phyloP scores from a whole-genome alignment of 306 rosid genomes.

The Quercus ilex region DNA sequence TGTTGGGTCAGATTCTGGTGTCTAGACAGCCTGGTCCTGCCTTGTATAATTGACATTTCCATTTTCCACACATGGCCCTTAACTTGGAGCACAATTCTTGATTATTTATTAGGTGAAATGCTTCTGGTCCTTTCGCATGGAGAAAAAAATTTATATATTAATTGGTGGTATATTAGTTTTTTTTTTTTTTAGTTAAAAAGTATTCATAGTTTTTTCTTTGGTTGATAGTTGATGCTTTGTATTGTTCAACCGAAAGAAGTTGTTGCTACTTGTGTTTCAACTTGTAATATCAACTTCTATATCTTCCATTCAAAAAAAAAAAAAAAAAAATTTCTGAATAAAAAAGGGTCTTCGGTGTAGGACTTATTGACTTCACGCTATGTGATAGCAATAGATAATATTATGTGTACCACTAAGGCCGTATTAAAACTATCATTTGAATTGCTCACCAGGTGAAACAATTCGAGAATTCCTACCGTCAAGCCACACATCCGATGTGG shows the following conservation, averaged over 20 bases:
- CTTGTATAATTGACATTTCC: neutral
- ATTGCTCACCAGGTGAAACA: too few relatives aligned
- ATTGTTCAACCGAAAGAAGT: too few relatives aligned
- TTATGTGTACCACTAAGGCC: rapidly evolving
- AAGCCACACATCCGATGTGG: rapidly evolving
- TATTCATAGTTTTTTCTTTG: too few relatives aligned
- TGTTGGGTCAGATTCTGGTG: neutral
- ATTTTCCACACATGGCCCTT: neutral
- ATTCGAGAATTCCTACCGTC: rapidly evolving
- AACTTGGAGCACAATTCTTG: neutral
- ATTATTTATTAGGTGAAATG: neutral
- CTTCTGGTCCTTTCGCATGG: too few relatives aligned
- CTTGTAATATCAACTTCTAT: too few relatives aligned
- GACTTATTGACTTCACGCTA: rapidly evolving
- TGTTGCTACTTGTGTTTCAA: too few relatives aligned
- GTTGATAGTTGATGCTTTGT: too few relatives aligned
- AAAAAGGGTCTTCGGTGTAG: rapidly evolving
- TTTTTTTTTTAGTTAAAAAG: too few relatives aligned
- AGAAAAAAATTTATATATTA: too few relatives aligned
- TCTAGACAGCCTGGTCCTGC: neutral
- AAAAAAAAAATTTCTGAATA: too few relatives aligned
- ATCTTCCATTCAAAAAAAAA: too few relatives aligned
- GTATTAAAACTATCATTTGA: rapidly evolving
- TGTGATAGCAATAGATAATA: rapidly evolving
- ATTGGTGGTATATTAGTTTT: too few relatives aligned